These are phyloP conservation scores for Heterobasidion annosum DNA, from an alignment of 1,284 basidiomycete species.

Conservation along the genomic window DNA sequence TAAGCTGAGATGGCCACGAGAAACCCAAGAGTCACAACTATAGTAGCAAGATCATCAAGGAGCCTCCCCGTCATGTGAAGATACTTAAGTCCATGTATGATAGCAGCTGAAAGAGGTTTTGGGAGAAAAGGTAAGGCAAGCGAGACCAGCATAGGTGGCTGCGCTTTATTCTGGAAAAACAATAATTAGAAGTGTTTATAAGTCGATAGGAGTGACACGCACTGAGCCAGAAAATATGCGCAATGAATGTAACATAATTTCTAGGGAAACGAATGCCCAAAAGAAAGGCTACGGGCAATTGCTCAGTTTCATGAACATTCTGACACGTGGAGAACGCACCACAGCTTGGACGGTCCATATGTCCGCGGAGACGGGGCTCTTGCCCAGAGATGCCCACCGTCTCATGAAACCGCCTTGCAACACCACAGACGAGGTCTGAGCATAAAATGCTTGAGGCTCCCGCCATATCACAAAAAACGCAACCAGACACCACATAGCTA, in stretches of 20 bases:
- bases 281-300: slow-evolving; percentile 53
- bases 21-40: slow-evolving; percentile 44
- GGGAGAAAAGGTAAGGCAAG: slow-evolving; percentile 59
- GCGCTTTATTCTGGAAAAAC: slow-evolving; percentile 41
- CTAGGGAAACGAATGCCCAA: slow-evolving; percentile 65
- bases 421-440: slow-evolving; percentile 13
- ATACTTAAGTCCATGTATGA: slow-evolving; percentile 56
- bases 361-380: slow-evolving; percentile 15
- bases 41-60: slow-evolving; percentile 57
- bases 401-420: slow-evolving; percentile 29
- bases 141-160: slow-evolving; percentile 48
- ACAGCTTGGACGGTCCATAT: slow-evolving; percentile 42
- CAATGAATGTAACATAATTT: slow-evolving; percentile 59
- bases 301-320: neutral
- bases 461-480: slow-evolving; percentile 58
- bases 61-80: slow-evolving; percentile 53
- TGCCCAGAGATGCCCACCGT: slow-evolving; percentile 48
- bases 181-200: slow-evolving; percentile 4
- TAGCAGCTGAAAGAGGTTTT: slow-evolving; percentile 47
- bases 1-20: slow-evolving; percentile 5
- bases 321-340: slow-evolving; percentile 28
- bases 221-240: slow-evolving; percentile 63
- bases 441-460: slow-evolving; percentile 41
- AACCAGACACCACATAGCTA: slow-evolving; percentile 53
- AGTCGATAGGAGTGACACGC: slow-evolving; percentile 19